These are phyloP conservation scores for Astraeus odoratus DNA, from an alignment of 768 basidiomycete genomes.

Conservation along the genomic window DNA sequence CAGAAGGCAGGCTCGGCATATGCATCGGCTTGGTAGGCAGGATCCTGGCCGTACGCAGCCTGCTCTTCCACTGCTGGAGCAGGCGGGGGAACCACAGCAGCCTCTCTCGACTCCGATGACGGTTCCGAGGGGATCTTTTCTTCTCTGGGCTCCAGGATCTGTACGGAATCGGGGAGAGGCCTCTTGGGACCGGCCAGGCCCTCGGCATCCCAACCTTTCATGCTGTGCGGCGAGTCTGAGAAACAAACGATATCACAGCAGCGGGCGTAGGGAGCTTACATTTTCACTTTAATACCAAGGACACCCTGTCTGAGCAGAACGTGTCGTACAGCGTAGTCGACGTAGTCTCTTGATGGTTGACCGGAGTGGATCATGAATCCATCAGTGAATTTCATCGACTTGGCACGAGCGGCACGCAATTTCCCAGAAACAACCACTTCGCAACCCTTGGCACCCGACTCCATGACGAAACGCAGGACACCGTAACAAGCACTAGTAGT, in stretches of 20 bases:
- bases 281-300: conserved; percentile 99
- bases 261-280: conserved; percentile 60
- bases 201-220: conserved; percentile 95
- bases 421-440: conserved; percentile 99
- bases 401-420: conserved; percentile 98
- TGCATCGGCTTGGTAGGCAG: conserved; percentile 37
- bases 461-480: conserved; percentile 99
- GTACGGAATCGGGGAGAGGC: conserved; percentile 92
- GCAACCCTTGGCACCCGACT: conserved; percentile 98
- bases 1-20: conserved; percentile 52
- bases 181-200: conserved; percentile 85
- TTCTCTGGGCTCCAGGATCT: conserved; percentile 80
- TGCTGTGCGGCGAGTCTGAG: conserved; percentile 43
- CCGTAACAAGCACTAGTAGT: conserved; percentile 88
- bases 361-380: conserved; percentile 99
- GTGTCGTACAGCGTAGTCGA: conserved; percentile 96
- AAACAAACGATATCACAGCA: not conserved
- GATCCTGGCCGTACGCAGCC: conserved; percentile 23
- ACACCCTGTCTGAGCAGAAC: conserved; percentile 98
- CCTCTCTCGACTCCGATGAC: conserved; percentile 83
- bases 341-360: conserved; percentile 95
- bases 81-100: conserved; percentile 41
- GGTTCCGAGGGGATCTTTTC: conserved; percentile 90
- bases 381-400: conserved; percentile 99
- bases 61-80: conserved; percentile 49